Base-by-base conservation (phyloP, 768 basidiomycete genomes). In the Myochromella boudieri region DNA sequence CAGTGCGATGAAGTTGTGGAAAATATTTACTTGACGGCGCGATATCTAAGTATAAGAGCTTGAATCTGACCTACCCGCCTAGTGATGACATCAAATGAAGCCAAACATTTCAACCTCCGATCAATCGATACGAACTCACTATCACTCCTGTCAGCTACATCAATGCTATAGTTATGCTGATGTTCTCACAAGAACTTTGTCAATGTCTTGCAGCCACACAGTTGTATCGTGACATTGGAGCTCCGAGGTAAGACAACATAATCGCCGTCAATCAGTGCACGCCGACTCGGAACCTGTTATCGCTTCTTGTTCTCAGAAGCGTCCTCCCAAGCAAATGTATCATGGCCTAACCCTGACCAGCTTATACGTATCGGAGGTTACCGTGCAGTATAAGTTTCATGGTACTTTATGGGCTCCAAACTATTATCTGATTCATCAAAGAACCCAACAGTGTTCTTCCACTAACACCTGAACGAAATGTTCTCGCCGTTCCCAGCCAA, bases 311-410 rank as follows among this genome's bases (percentile, higher is more conserved):
- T n/a, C n/a, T n/a, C n/a, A n/a, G n/a, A n/a, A n/a, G n/a, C n/a
- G n/a, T n/a, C n/a, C n/a, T n/a, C n/a, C n/a, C n/a, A n/a, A n/a
- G n/a, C n/a, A n/a, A n/a, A n/a, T n/a, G n/a, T n/a, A n/a, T n/a
- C n/a, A n/a, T n/a, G n/a, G n/a, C n/a, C n/a, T n/a, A n/a, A n/a
- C n/a, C n/a, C n/a, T n/a, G n/a, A n/a, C n/a, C n/a, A n/a, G n/a
- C n/a, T n/a, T n/a, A n/a, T n/a, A n/a, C n/a, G n/a, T 21, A 32
- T 46, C 44, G 43, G 49, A 42, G 28, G 14, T 37, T 25, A 36
- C 49, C 37, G 49, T 24, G 18, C 32, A 27, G 34, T n/a, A 32
- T 21, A 29, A 17, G 24, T 25, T 15, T 7, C 18, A 26, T n/a
- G 11, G 34, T 17, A 24, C 14, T n/a, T 34, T 26, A 44, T 21